Percentiles rank a stretch among this genome's conserved stretches.
These are phyloP conservation scores for Toxicodendron radicans DNA, from an alignment of 345 rosid genomes.

Conservation along the genomic window DNA sequence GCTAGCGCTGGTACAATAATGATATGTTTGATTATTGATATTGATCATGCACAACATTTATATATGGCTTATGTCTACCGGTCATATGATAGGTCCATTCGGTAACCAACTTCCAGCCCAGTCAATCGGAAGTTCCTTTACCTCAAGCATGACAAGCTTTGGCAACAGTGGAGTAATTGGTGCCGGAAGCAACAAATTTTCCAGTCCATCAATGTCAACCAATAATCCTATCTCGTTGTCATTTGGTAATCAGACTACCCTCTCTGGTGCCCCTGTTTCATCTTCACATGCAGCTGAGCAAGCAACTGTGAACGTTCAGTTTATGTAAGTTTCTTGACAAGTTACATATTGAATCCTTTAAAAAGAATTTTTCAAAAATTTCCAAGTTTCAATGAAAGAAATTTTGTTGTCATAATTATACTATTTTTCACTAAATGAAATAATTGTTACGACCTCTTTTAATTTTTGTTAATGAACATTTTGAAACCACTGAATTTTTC, in stretches of 20 bases:
- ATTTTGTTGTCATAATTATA: not conserved
- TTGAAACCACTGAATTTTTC: not conserved
- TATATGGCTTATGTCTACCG: conserved; percentile 24
- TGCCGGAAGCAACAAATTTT: conserved; percentile 23
- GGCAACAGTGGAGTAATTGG: conserved; percentile 20
- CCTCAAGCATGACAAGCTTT: conserved; percentile 24
- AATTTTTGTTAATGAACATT: not conserved
- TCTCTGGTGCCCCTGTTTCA: conserved; percentile 14
- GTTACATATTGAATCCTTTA: not conserved
- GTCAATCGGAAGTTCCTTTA: conserved; percentile 21
- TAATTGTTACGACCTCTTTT: not conserved
- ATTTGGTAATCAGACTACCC: conserved; percentile 21
- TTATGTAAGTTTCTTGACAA: conserved; percentile 32
- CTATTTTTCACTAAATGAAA: not conserved
- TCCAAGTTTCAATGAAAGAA: not conserved
- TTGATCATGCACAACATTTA: not conserved
- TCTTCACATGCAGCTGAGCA: conserved; percentile 26
- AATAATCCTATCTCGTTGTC: conserved; percentile 23
- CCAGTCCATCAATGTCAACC: conserved; percentile 23
- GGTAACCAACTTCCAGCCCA: conserved; percentile 31
- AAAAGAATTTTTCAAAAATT: not conserved
- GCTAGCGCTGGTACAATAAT: conserved; percentile 26
- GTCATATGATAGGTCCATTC: conserved; percentile 25
- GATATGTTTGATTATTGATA: conserved; percentile 10
- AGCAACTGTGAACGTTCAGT: conserved; percentile 21